Conservation (phyloP, 345 rosid species). For the Acer negundo region DNA sequence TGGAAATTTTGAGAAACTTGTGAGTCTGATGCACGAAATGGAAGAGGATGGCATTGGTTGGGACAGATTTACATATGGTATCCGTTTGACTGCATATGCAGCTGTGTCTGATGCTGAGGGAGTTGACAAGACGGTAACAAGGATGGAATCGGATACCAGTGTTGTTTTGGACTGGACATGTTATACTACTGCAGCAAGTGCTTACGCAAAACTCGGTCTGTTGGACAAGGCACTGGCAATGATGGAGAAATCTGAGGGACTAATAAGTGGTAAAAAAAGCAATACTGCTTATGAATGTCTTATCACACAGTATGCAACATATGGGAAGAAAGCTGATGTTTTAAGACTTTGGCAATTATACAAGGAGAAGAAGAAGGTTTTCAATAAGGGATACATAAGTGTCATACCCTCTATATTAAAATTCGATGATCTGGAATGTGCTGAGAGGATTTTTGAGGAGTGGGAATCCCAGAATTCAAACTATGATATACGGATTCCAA, state of each 20-base stretch:
- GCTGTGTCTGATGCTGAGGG: constrained; percentile 29
- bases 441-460: constrained; percentile 39
- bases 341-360: constrained; percentile 42
- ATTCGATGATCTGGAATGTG: constrained; percentile 45
- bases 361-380: constrained; percentile 21
- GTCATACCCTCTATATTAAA: constrained; percentile 34
- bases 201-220: constrained; percentile 25
- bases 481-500: constrained; percentile 31
- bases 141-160: constrained; percentile 31
- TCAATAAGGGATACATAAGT: constrained; percentile 24
- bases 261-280: constrained; percentile 5
- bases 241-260: constrained; percentile 38
- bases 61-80: constrained; percentile 21
- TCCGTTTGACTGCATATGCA: constrained; percentile 32
- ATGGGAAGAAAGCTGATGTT: constrained; percentile 45
- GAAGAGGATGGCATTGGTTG: constrained; percentile 26
- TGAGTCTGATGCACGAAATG: constrained; percentile 32
- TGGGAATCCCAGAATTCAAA: constrained; percentile 31
- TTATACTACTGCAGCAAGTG: constrained; percentile 23
- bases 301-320: constrained; percentile 32
- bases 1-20: constrained; percentile 31
- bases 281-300: constrained; percentile 22
- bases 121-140: constrained; percentile 27
- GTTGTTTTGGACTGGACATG: constrained; percentile 25
- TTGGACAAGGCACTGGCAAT: constrained; percentile 32